phyloP scores from a whole-genome alignment of 2,329 filamentous ascomycete species.

The Coniella vitis region DNA sequence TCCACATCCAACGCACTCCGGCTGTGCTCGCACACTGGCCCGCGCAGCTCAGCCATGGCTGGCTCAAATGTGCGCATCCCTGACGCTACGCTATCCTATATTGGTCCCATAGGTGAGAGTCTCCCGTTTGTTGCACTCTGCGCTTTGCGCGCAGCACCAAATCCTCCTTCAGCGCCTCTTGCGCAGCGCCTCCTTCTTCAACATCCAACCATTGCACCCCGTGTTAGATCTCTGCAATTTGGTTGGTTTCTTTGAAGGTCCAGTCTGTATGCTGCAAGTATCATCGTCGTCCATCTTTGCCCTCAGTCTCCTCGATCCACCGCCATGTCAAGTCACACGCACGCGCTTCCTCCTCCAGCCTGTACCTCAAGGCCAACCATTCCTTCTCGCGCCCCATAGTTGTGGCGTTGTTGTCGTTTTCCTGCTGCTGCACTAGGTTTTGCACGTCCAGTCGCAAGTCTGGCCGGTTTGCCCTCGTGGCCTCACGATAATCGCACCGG shows the following conservation, averaged over 20 bases:
- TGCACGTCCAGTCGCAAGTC: too few species aligned
- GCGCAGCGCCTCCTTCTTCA: too few species aligned
- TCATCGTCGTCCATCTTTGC: conserved; percentile 1
- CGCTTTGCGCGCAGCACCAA: conserved; percentile 22
- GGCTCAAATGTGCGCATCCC: conserved; percentile 37
- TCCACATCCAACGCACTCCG: neutral
- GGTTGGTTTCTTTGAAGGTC: conserved; percentile 37
- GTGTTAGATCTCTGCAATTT: conserved; percentile 35
- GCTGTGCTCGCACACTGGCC: neutral
- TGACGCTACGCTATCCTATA: conserved; percentile 40
- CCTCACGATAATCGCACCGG: too few species aligned
- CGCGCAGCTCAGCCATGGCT: conserved; percentile 29
- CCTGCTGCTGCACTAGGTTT: too few species aligned
- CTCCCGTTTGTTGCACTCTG: conserved; percentile 15
- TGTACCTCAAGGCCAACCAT: too few species aligned
- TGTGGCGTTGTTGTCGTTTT: neutral
- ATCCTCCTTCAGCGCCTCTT: conserved; percentile 18
- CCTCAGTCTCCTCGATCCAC: neutral
- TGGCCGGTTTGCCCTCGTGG: too few species aligned
- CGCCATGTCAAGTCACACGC: neutral
- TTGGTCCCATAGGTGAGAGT: conserved; percentile 50
- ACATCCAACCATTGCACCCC: conserved; percentile 41
- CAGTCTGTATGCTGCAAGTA: conserved; percentile 1
- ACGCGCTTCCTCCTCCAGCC: too few species aligned
- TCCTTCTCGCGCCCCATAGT: too few species aligned